A percentile compares a stretch with the other conserved stretches of the same genome.
Conservation (phyloP, 768 basidiomycete species). For the Auricularia cornea region DNA sequence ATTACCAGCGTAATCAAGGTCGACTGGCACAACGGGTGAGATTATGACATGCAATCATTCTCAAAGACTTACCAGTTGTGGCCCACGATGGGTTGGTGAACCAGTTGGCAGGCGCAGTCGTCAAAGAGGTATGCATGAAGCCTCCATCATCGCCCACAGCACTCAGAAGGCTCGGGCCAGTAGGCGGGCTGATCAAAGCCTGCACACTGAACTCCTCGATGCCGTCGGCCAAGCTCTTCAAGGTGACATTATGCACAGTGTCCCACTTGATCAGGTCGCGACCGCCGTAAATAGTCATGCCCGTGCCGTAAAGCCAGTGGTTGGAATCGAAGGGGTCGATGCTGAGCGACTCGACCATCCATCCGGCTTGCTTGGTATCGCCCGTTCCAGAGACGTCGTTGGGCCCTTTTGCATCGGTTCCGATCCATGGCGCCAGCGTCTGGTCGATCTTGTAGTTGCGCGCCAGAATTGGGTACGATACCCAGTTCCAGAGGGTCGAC, state of each 20-base stretch:
- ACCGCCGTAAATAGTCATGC: slow-evolving; percentile 54
- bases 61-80: slow-evolving; percentile 20
- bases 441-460: slow-evolving; percentile 48
- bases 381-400: slow-evolving; percentile 8
- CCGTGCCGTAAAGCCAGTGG: slow-evolving; percentile 67
- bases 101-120: slow-evolving; percentile 25
- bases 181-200: slow-evolving; percentile 51
- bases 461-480: slow-evolving; percentile 28
- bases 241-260: slow-evolving; percentile 45
- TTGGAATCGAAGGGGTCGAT: slow-evolving; percentile 64
- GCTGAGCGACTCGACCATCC: slow-evolving; percentile 59
- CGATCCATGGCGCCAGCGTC: slow-evolving; percentile 51
- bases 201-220: slow-evolving; percentile 56
- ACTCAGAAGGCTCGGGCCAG: slow-evolving; percentile 49
- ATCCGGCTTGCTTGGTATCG: slow-evolving; percentile 35
- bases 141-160: slow-evolving; percentile 48
- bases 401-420: slow-evolving; percentile 28
- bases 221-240: slow-evolving; percentile 54
- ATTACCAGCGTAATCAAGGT: slow-evolving; percentile 49
- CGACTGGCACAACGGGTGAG: slow-evolving; percentile 19
- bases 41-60: neutral
- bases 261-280: slow-evolving; percentile 54
- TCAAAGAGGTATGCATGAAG: slow-evolving; percentile 39
- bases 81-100: slow-evolving; percentile 40
- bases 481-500: slow-evolving; percentile 52